Evolutionary conservation across 192 early-diverging fungal genomes (phyloP).

Genomic region (Anaeromyces robustus): DNA sequence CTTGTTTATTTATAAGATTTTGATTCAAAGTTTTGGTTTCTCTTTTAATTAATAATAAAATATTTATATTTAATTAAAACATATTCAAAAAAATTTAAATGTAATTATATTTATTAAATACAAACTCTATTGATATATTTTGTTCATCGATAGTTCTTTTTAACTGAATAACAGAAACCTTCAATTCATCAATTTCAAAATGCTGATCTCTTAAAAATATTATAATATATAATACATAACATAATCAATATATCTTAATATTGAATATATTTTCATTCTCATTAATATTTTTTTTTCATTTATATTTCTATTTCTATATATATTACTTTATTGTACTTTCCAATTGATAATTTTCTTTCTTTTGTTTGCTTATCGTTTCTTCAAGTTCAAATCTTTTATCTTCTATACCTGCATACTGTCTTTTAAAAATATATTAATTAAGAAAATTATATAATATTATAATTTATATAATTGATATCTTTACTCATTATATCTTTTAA

Average conservation of each 20-base stretch:
- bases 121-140: neutral
- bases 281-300: too few relatives aligned
- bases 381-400: neutral
- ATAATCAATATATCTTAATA: too few relatives aligned
- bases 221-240: too few relatives aligned
- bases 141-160: neutral
- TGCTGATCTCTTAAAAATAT: neutral
- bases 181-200: neutral
- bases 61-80: too few relatives aligned
- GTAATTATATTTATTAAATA: neutral
- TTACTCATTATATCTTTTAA: neutral
- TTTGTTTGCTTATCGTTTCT: neutral
- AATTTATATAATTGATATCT: neutral
- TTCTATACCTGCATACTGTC: neutral
- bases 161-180: neutral
- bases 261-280: too few relatives aligned
- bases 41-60: neutral
- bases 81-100: too few relatives aligned
- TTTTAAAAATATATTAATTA: neutral
- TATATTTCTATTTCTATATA: too few relatives aligned
- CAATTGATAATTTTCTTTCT: neutral
- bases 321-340: neutral
- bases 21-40: neutral
- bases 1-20: neutral
- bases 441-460: neutral